Percentiles rank a stretch among this genome's conserved stretches.
These are phyloP conservation scores for Clitopilus hobsonii DNA, from an alignment of 768 basidiomycete species.

Conservation along the genomic window DNA sequence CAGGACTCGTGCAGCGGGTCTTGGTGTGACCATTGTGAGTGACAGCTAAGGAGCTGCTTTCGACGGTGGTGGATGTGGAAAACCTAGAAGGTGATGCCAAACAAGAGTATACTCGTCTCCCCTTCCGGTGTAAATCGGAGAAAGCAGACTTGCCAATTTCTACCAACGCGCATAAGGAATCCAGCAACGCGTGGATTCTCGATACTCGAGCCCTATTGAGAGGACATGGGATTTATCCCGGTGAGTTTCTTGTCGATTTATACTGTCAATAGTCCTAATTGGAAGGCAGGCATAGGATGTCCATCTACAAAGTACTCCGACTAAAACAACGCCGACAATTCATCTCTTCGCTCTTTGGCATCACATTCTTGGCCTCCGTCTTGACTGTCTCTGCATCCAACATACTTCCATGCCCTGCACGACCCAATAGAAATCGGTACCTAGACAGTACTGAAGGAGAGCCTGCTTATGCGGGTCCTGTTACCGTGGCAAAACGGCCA, in stretches of 20 bases:
- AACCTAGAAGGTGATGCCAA: conserved; percentile 14
- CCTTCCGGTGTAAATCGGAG: conserved; percentile 29
- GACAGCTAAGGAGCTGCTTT: background rate
- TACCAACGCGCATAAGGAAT: background rate
- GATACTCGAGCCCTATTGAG: conserved; percentile 1
- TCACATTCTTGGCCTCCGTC: conserved; percentile 76
- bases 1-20: conserved; percentile 49
- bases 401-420: conserved; percentile 78
- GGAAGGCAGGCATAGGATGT: conserved; percentile 41
- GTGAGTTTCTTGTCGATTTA: conserved; percentile 7
- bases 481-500: conserved; percentile 56
- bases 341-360: conserved; percentile 73
- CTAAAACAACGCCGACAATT: conserved; percentile 66
- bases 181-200: background rate
- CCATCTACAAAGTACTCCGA: conserved; percentile 52
- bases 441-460: conserved; percentile 43
- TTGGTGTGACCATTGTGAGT: conserved; percentile 14
- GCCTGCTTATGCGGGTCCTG: conserved; percentile 25
- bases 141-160: conserved; percentile 2
- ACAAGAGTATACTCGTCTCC: conserved; percentile 19
- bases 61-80: conserved; percentile 5
- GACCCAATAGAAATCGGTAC: conserved; percentile 50
- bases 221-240: conserved; percentile 22
- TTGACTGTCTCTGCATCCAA: conserved; percentile 78
- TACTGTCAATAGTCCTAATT: background rate